These are phyloP conservation scores for Trichoderma lentiforme DNA, from an alignment of 2,329 filamentous ascomycete species.

Conservation along the genomic window DNA sequence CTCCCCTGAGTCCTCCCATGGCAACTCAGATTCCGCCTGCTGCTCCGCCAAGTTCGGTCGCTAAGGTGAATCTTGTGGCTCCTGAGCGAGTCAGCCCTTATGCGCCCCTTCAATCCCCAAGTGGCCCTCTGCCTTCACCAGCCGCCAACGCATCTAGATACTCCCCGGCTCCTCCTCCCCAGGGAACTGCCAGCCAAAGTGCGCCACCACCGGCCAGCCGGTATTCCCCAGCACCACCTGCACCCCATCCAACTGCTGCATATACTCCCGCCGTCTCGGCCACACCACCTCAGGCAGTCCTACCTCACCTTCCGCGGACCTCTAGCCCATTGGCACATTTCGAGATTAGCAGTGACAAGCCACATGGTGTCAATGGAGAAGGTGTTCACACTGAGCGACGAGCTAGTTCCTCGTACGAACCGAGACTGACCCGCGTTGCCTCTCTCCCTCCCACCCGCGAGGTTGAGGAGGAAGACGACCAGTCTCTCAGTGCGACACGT, in stretches of 20 bases:
- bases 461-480: slow-evolving; percentile 51
- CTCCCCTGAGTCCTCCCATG: slow-evolving; percentile 26
- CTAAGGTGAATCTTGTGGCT: slow-evolving; percentile 44
- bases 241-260: slow-evolving; percentile 42
- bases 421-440: slow-evolving; percentile 51
- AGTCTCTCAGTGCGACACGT: slow-evolving; percentile 24
- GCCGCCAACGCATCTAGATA: slow-evolving; percentile 49
- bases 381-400: slow-evolving; percentile 44
- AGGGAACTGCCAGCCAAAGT: slow-evolving; percentile 39
- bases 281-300: slow-evolving; percentile 42
- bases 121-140: slow-evolving; percentile 32
- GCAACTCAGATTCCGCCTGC: slow-evolving; percentile 25
- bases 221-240: slow-evolving; percentile 51
- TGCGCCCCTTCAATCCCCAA: slow-evolving; percentile 41
- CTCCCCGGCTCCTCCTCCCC: slow-evolving; percentile 55
- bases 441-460: slow-evolving; percentile 61
- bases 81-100: slow-evolving; percentile 54
- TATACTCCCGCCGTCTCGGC: slow-evolving; percentile 35
- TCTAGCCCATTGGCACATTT: slow-evolving; percentile 65
- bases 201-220: slow-evolving; percentile 41
- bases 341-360: slow-evolving; percentile 47
- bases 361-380: slow-evolving; percentile 38
- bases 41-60: slow-evolving; percentile 20
- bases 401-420: slow-evolving; percentile 53
- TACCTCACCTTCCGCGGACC: slow-evolving; percentile 60